Conservation (phyloP, 202 grass and related monocot species). For the Carex sylvatica region DNA sequence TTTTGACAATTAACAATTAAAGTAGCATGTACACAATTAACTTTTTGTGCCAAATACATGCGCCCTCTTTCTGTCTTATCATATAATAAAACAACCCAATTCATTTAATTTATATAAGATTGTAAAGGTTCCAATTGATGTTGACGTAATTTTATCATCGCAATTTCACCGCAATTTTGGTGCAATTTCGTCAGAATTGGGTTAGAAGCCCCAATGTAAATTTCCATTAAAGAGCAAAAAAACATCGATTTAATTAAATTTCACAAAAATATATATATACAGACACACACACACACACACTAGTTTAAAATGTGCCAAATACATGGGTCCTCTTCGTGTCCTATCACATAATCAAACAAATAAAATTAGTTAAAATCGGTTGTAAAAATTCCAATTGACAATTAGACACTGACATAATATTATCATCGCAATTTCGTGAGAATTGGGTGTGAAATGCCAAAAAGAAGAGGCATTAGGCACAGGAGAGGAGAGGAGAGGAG, state of each 20-base stretch:
- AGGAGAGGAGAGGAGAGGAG: neutral
- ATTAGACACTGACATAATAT: neutral
- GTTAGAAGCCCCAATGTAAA: neutral
- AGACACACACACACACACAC: too few relatives aligned
- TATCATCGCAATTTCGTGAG: neutral
- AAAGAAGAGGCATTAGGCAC: neutral
- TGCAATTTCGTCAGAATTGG: neutral
- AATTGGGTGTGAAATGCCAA: neutral
- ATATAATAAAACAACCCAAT: neutral
- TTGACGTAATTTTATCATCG: constrained; percentile 11
- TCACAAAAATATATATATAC: too few relatives aligned
- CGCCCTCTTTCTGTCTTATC: neutral
- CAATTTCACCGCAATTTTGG: neutral
- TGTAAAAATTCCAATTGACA: neutral
- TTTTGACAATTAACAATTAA: neutral
- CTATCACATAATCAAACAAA: neutral
- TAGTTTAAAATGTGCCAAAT: neutral
- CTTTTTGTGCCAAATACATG: neutral
- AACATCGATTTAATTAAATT: too few relatives aligned
- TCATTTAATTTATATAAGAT: neutral
- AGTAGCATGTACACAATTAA: neutral
- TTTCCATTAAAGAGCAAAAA: too few relatives aligned
- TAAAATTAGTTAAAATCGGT: neutral
- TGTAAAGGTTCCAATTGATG: neutral
- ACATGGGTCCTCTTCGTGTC: neutral